Conservation (phyloP, 2,329 filamentous ascomycete species). For the Mollisiaceae sp. region DNA sequence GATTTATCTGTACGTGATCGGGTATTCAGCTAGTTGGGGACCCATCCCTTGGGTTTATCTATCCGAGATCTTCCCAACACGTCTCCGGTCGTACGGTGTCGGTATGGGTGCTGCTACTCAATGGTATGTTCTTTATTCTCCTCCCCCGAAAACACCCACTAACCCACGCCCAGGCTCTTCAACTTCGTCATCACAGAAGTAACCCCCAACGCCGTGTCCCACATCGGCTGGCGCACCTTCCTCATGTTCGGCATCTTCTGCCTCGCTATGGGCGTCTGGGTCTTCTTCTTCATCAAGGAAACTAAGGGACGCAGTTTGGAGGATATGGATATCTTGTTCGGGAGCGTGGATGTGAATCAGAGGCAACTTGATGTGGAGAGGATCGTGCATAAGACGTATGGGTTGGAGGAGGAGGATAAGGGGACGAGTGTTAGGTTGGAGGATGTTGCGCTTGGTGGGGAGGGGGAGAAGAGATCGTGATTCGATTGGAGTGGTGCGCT, state of each 20-base stretch:
- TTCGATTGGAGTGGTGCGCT: not conserved
- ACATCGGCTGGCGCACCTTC: conserved; percentile 54
- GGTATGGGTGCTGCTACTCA: conserved; percentile 9
- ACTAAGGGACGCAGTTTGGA: conserved; percentile 72
- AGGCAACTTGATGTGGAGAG: conserved; percentile 28
- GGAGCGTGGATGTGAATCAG: conserved; percentile 19
- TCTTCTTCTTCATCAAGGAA: conserved; percentile 46
- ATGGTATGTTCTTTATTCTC: conserved; percentile 54
- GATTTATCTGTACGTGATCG: conserved; percentile 35
- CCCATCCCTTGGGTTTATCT: conserved; percentile 57
- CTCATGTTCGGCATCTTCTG: conserved; percentile 49
- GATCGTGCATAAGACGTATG: not conserved
- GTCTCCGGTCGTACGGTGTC: conserved; percentile 11
- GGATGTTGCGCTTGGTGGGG: not conserved
- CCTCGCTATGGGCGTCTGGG: not conserved
- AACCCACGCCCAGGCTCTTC: conserved; percentile 60
- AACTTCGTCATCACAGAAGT: conserved; percentile 48
- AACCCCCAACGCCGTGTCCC: conserved; percentile 55
- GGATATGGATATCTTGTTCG: conserved; percentile 49
- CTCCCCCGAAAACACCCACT: conserved; percentile 67
- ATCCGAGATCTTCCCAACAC: conserved; percentile 48
- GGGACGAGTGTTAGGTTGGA: conserved; percentile 6
- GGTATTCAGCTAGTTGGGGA: conserved; percentile 57
- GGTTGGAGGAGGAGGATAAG: conserved; percentile 4
- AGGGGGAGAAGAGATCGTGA: not conserved